phyloP scores from a whole-genome alignment of 2,329 filamentous ascomycete genomes.

The Botrytis medusae region DNA sequence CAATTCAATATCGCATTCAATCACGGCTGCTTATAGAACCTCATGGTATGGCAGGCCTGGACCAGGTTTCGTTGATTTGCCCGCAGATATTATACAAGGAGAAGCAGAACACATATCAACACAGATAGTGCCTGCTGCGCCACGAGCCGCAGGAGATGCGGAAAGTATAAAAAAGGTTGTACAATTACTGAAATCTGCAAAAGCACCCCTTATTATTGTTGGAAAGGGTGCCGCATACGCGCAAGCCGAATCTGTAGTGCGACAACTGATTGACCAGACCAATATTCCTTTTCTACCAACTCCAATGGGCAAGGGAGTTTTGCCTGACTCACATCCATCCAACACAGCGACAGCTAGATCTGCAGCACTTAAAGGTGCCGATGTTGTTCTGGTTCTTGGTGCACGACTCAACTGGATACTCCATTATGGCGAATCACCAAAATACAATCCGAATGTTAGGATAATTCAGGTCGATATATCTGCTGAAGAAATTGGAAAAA shows the following conservation, averaged over 20 bases:
- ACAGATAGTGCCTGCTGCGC: conserved; percentile 41
- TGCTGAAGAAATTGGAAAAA: conserved; percentile 54
- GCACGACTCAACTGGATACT: conserved; percentile 60
- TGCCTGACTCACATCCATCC: conserved; percentile 52
- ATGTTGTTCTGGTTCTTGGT: conserved; percentile 55
- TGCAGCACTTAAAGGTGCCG: conserved; percentile 52
- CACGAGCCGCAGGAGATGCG: conserved; percentile 48
- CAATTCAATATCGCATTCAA: conserved; percentile 48
- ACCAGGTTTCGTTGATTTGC: conserved; percentile 54
- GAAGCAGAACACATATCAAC: conserved; percentile 33
- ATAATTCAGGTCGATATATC: conserved; percentile 57
- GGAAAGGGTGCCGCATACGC: conserved; percentile 58
- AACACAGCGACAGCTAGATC: conserved; percentile 56
- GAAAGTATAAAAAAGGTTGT: conserved; percentile 45
- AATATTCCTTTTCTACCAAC: conserved; percentile 56
- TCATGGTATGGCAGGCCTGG: conserved; percentile 56
- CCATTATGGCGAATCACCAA: conserved; percentile 54
- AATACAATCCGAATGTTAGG: conserved; percentile 51
- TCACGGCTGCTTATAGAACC: conserved; percentile 52
- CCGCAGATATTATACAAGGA: conserved; percentile 55
- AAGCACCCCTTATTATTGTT: conserved; percentile 52
- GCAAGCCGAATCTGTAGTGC: conserved; percentile 48
- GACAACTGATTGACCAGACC: conserved; percentile 47
- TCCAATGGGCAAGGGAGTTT: conserved; percentile 59
- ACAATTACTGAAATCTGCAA: conserved; percentile 48